Percentiles rank a stretch among this genome's conserved stretches.
phyloP scores from a whole-genome alignment of 2,329 filamentous ascomycete genomes.

The Pezicula neosporulosa region DNA sequence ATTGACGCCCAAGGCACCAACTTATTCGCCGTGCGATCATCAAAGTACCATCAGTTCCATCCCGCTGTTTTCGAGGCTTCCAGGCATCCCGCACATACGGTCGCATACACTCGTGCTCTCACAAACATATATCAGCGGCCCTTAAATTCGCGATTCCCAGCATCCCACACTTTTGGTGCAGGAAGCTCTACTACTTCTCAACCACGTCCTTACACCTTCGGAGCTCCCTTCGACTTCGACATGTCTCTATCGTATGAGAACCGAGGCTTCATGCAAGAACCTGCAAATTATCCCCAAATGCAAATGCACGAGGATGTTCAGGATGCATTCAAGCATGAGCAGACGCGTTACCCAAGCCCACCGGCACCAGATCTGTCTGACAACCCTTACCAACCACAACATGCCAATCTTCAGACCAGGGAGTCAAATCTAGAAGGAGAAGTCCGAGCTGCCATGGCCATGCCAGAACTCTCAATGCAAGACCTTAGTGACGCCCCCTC shows the following conservation, averaged over 20 bases:
- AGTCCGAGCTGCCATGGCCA: conserved; percentile 18
- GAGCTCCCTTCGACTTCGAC: conserved; percentile 1
- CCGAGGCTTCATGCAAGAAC: conserved; percentile 26
- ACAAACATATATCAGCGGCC: no score
- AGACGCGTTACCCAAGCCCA: conserved; percentile 27
- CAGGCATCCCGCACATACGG: no score
- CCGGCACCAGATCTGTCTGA: conserved; percentile 20
- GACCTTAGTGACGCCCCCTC: conserved; percentile 23
- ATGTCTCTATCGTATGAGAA: conserved; percentile 26
- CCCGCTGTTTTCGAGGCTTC: no score
- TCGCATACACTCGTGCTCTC: no score
- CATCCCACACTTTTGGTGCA: no score
- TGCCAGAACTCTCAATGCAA: conserved; percentile 10
- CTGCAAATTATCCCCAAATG: conserved; percentile 5
- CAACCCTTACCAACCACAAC: conserved; percentile 19
- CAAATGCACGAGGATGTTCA: conserved; percentile 24
- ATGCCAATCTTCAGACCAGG: conserved; percentile 14
- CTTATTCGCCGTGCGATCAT: no score
- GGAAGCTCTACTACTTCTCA: no score
- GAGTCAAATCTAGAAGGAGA: conserved; percentile 10
- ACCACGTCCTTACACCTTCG: not conserved
- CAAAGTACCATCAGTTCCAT: no score
- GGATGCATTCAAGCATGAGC: conserved; percentile 14
- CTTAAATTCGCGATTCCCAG: no score
- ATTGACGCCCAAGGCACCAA: no score